phyloP scores from a whole-genome alignment of 129 eudicot species.

The Dittrichia graveolens region DNA sequence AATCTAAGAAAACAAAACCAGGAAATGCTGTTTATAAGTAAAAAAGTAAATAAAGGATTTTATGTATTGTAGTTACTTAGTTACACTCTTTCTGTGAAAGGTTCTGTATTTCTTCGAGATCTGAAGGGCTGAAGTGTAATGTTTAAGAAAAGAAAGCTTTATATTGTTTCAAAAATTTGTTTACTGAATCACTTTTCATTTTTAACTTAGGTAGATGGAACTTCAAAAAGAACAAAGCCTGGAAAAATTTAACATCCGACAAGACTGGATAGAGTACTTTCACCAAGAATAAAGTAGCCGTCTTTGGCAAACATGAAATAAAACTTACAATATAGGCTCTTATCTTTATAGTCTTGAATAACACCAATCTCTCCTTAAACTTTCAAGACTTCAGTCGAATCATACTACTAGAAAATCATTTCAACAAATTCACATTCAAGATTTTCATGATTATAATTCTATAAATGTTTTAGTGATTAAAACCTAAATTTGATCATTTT shows the following conservation, averaged over 20 bases:
- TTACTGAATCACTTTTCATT: neutral
- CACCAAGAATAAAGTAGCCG: neutral
- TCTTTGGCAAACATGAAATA: neutral
- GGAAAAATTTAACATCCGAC: neutral
- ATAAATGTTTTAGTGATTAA: neutral
- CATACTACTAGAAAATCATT: neutral
- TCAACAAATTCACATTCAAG: neutral
- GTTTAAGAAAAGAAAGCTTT: slow-evolving; percentile 3
- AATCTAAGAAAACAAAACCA: neutral
- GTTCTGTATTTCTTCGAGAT: neutral
- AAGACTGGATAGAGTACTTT: neutral
- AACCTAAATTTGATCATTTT: neutral
- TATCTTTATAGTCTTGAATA: neutral
- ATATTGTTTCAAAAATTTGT: neutral
- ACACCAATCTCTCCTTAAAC: neutral
- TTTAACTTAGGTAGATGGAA: neutral
- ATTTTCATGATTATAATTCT: neutral
- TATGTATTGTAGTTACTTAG: neutral
- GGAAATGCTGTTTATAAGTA: neutral
- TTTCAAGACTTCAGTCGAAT: neutral
- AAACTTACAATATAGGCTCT: neutral
- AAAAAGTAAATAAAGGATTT: neutral
- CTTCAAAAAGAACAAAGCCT: neutral
- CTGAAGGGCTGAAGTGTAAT: neutral
- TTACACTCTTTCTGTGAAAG: neutral